Conservation (phyloP, 768 basidiomycete genomes). For the Psilocybe azurescens region DNA sequence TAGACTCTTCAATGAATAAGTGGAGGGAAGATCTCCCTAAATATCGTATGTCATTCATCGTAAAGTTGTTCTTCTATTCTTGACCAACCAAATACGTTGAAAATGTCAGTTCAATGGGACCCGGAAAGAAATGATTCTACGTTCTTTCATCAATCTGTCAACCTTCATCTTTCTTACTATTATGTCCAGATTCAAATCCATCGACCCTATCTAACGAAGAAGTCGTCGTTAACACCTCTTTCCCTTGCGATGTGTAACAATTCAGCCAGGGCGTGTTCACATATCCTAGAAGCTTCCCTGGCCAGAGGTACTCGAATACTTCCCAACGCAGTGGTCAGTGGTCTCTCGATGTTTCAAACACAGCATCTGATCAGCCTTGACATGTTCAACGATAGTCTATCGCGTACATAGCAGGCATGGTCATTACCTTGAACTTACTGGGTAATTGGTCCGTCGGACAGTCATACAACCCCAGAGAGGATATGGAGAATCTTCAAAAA, state of each 20-base stretch:
- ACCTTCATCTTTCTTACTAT: slow-evolving; percentile 48
- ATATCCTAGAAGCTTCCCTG: slow-evolving; percentile 63
- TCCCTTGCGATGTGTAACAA: slow-evolving; percentile 73
- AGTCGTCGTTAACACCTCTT: slow-evolving; percentile 48
- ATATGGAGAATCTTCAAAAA: slow-evolving; percentile 55
- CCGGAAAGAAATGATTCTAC: slow-evolving; percentile 27
- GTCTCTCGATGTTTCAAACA: neutral
- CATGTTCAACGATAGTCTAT: slow-evolving; percentile 30
- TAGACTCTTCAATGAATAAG: slow-evolving; percentile 64
- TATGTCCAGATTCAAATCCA: slow-evolving; percentile 70
- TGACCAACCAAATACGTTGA: too few relatives aligned
- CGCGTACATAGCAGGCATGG: slow-evolving; percentile 45
- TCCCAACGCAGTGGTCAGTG: slow-evolving; percentile 37
- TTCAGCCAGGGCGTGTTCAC: slow-evolving; percentile 74
- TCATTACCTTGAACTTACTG: slow-evolving; percentile 65
- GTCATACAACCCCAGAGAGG: slow-evolving; percentile 42
- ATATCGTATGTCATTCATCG: slow-evolving; percentile 33
- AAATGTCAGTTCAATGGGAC: slow-evolving; percentile 24
- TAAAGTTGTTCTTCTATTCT: too few relatives aligned
- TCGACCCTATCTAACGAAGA: slow-evolving; percentile 65
- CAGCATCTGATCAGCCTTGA: neutral
- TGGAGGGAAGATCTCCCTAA: slow-evolving; percentile 68
- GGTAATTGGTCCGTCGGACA: slow-evolving; percentile 45
- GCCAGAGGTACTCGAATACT: slow-evolving; percentile 33
- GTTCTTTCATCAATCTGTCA: slow-evolving; percentile 58